Conservation (phyloP, 495 filamentous ascomycete species). For the Astrocystis sublimbata region DNA sequence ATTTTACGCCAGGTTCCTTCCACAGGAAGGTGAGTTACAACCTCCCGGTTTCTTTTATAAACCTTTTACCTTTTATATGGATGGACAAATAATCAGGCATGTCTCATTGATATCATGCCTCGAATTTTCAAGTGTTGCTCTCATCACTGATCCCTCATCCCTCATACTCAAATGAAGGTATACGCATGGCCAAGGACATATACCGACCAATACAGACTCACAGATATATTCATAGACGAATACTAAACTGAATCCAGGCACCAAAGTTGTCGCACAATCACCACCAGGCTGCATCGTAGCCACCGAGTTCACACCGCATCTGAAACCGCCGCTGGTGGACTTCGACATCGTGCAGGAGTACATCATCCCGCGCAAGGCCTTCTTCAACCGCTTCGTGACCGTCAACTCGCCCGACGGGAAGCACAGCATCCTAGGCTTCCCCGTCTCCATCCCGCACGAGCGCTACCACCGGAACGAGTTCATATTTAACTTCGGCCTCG, state of each 20-base stretch:
- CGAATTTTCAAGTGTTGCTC: no score
- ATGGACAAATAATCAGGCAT: no score
- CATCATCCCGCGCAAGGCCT: constrained; percentile 88
- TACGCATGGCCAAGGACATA: neutral
- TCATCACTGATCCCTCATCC: neutral
- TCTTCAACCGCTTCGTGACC: constrained; percentile 84
- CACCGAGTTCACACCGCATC: constrained; percentile 47
- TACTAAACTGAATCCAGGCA: constrained; percentile 55
- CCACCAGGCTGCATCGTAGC: constrained; percentile 71
- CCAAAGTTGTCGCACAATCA: constrained; percentile 72
- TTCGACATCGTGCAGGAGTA: constrained; percentile 83
- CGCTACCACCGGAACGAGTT: constrained; percentile 90
- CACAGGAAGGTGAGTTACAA: constrained; percentile 67
- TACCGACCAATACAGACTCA: neutral
- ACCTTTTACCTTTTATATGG: no score
- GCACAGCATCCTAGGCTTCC: constrained; percentile 82
- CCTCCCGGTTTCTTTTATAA: no score
- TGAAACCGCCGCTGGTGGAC: constrained; percentile 68
- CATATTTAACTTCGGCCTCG: constrained; percentile 95
- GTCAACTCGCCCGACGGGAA: constrained; percentile 68
- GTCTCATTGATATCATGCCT: no score
- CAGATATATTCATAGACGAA: neutral
- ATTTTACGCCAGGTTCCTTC: constrained; percentile 93
- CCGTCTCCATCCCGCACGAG: constrained; percentile 76
- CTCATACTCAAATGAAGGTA: no score